Evolutionary conservation across 345 rosid genomes (phyloP).

Genomic region (Moringa oleifera): DNA sequence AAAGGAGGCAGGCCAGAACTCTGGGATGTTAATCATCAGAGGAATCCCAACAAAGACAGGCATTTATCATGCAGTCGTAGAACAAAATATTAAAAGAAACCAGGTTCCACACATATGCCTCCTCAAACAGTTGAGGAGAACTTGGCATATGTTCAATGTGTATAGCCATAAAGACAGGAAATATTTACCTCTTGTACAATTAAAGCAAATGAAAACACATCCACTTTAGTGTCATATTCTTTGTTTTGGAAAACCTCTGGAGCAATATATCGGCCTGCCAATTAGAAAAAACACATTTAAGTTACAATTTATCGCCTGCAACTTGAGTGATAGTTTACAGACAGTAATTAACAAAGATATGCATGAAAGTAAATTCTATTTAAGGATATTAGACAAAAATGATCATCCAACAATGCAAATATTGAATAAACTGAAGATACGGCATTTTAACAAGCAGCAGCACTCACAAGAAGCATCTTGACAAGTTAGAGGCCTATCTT

Average conservation of each 20-base stretch:
- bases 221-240: constrained; percentile 88
- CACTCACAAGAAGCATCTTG: constrained; percentile 65
- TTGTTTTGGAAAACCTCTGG: constrained; percentile 71
- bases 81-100: background rate
- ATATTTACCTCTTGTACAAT: constrained; percentile 76
- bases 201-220: constrained; percentile 90
- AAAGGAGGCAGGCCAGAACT: background rate
- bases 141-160: background rate
- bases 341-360: background rate
- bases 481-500: constrained; percentile 65
- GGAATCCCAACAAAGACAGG: background rate
- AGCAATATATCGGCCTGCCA: constrained; percentile 74
- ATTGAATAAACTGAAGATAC: background rate
- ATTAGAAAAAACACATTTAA: constrained; percentile 11
- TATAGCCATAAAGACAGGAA: background rate
- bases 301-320: background rate
- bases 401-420: background rate
- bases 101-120: too few relatives aligned
- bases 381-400: background rate
- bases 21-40: background rate
- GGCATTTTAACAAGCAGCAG: constrained; percentile 8
- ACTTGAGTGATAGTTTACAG: background rate
- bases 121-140: background rate
- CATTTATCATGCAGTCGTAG: background rate
- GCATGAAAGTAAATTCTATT: background rate